Evolutionary conservation across 345 rosid genomes (phyloP).

Genomic region (Passiflora organensis): DNA sequence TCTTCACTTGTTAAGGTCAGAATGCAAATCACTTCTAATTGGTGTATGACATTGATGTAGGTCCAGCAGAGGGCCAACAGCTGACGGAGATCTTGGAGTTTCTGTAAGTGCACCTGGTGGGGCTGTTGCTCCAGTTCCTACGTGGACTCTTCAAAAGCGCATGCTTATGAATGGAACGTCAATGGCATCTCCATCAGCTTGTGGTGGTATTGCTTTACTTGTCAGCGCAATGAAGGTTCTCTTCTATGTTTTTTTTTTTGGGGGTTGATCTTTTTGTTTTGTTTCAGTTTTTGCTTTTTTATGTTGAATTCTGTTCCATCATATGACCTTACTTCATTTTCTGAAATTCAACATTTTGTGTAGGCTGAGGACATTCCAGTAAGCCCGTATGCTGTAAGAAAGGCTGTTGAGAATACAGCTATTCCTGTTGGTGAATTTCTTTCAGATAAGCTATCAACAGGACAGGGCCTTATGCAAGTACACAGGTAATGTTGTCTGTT

Average conservation of each 20-base stretch:
- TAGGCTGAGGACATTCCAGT: slow-evolving; percentile 78
- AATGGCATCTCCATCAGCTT: slow-evolving; percentile 99
- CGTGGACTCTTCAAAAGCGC: slow-evolving; percentile 96
- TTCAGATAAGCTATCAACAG: slow-evolving; percentile 83
- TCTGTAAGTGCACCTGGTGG: slow-evolving; percentile 98
- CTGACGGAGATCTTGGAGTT: slow-evolving; percentile 97
- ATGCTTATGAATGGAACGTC: slow-evolving; percentile 99
- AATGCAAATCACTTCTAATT: slow-evolving; percentile 16
- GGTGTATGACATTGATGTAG: slow-evolving; percentile 40
- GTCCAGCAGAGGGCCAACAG: slow-evolving; percentile 98
- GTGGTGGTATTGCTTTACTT: slow-evolving; percentile 92
- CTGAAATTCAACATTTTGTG: slow-evolving; percentile 18
- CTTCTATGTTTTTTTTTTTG: slow-evolving; percentile 4
- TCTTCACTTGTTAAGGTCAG: slow-evolving; percentile 11
- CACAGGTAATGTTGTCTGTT: slow-evolving; percentile 57
- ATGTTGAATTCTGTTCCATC: background rate
- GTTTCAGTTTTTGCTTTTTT: slow-evolving; percentile 3
- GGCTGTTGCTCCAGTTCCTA: slow-evolving; percentile 98
- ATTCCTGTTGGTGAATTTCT: slow-evolving; percentile 61
- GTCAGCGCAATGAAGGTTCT: slow-evolving; percentile 93
- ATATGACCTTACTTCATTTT: slow-evolving; percentile 13
- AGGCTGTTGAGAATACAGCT: slow-evolving; percentile 88
- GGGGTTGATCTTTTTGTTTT: slow-evolving; percentile 7
- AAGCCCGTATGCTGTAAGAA: slow-evolving; percentile 81
- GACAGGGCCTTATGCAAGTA: slow-evolving; percentile 97